Evolutionary conservation across 2,329 filamentous ascomycete species (phyloP), one percentile per base, ranked within the genome.

Genomic region (Cordyceps cicadae): DNA sequence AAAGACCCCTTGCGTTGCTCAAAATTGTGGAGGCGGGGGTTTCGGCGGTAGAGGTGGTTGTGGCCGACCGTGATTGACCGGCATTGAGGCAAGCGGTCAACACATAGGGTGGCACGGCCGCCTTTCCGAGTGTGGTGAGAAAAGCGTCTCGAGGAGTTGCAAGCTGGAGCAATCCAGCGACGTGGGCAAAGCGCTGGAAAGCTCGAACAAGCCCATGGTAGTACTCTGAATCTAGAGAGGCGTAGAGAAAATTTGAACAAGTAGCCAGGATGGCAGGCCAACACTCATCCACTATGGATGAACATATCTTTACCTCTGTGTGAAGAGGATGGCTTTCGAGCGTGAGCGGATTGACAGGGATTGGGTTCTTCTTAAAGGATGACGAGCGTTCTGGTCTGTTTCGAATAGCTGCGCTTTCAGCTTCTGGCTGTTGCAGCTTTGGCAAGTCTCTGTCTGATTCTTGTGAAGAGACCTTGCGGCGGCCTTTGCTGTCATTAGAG

Each of bases 261-360:
- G 92, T 94, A 1, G 94, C 93, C 54, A 99, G 82, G 45, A 97
- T 87, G 14, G 94, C 94, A 52, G 94, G 94, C 94, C 94, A 99
- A 71, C 93, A 97, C 66, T 90, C 83, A 4, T 95, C 90, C 26
- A 99, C 88, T 59, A 99, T 88, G 11, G 82, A 82, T 14, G 91
- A 90, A 67, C 90, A 93, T 2, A 86, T 85, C 68, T 87, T 84
- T 61, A 97, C 85, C 54, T 91, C 88, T 1, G 79, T 71, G 57
- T 86, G 81, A 9, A 91, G 79, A 0, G 89, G 82, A 68, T 95
- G 90, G 45, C 88, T 85, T 63, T 87, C 84, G 8, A 96, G 74
- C 1, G 81, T 80, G 3, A 99, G 76, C 2, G 94, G 94, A 70
- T 99, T 99, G 19, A 93, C 76, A 1, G 92, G 90, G 15, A 93